phyloP scores from a whole-genome alignment of 345 rosid species.

The Salix exigua region DNA sequence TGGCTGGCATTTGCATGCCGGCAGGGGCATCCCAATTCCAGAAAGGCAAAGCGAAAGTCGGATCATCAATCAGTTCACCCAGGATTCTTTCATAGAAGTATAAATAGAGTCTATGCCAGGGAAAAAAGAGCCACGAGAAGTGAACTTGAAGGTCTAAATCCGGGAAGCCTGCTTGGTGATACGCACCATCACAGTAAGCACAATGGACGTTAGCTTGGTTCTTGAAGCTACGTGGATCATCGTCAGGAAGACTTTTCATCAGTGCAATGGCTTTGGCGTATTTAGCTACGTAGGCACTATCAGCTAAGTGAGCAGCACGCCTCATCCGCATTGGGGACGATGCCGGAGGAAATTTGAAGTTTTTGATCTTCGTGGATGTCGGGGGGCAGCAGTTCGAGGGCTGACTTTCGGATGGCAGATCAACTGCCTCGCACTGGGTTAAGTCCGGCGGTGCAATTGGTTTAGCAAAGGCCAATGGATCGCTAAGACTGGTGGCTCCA shows the following conservation, averaged over 20 bases:
- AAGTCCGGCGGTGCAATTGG: conserved; percentile 35
- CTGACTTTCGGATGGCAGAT: conserved; percentile 32
- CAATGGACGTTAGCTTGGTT: conserved; percentile 62
- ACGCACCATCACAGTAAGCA: conserved; percentile 59
- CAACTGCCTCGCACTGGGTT: conserved; percentile 29
- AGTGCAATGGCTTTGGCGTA: conserved; percentile 45
- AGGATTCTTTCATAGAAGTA: conserved; percentile 52
- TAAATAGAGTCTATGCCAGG: conserved; percentile 53
- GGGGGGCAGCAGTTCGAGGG: conserved; percentile 56
- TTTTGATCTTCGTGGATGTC: conserved; percentile 26
- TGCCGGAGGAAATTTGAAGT: conserved; percentile 40
- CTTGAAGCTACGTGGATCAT: conserved; percentile 54
- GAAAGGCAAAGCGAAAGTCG: conserved; percentile 50
- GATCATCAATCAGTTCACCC: conserved; percentile 52
- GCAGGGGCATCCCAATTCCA: conserved; percentile 64
- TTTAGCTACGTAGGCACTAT: conserved; percentile 35
- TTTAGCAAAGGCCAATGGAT: conserved; percentile 30
- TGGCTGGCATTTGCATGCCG: conserved; percentile 55
- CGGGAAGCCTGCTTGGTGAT: conserved; percentile 53
- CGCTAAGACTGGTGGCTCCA: conserved; percentile 32
- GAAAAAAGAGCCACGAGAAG: conserved; percentile 59
- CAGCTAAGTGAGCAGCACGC: conserved; percentile 46
- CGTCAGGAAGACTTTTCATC: conserved; percentile 54
- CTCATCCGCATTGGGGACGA: conserved; percentile 28
- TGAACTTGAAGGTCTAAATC: conserved; percentile 50